Percentiles rank a stretch among this genome's conserved stretches.
These are phyloP conservation scores for Aspergillus brasiliensis DNA, from an alignment of 2,329 filamentous ascomycete genomes.

Conservation along the genomic window DNA sequence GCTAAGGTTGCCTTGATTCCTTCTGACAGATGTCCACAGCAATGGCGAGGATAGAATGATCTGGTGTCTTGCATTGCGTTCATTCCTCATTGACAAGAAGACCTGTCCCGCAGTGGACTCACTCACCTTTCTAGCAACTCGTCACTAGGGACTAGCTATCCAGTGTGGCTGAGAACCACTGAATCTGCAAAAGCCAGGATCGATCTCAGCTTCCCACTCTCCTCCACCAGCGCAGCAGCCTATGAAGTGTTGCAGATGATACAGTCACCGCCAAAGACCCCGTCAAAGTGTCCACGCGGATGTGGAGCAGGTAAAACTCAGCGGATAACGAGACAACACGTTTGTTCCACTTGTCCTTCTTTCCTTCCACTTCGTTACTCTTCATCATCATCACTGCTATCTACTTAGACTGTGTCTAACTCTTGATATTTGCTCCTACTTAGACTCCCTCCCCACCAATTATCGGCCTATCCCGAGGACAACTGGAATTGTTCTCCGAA, in stretches of 20 bases:
- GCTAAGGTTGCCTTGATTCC: too few species aligned
- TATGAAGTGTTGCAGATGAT: not conserved
- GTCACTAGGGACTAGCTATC: not conserved
- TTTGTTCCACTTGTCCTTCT: not conserved
- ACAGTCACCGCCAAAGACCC: not conserved
- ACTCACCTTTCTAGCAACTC: not conserved
- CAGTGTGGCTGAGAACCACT: not conserved
- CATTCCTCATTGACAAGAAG: too few species aligned
- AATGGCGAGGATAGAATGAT: too few species aligned
- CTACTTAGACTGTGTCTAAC: not conserved
- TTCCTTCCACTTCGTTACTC: not conserved
- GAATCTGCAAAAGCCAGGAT: not conserved
- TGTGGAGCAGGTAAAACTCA: slow-evolving; percentile 1
- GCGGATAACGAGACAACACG: not conserved
- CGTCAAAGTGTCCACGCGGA: not conserved
- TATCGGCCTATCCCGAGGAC: not conserved
- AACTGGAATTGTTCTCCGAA: not conserved
- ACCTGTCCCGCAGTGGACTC: too few species aligned
- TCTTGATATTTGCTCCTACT: not conserved
- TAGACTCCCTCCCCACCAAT: not conserved
- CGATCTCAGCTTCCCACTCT: not conserved
- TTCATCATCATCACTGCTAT: not conserved
- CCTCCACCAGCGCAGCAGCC: not conserved
- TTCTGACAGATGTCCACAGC: too few species aligned
- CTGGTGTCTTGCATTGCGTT: too few species aligned